Conservation (phyloP, 2,329 filamentous ascomycete species). For the Fusarium gaditjirri region DNA sequence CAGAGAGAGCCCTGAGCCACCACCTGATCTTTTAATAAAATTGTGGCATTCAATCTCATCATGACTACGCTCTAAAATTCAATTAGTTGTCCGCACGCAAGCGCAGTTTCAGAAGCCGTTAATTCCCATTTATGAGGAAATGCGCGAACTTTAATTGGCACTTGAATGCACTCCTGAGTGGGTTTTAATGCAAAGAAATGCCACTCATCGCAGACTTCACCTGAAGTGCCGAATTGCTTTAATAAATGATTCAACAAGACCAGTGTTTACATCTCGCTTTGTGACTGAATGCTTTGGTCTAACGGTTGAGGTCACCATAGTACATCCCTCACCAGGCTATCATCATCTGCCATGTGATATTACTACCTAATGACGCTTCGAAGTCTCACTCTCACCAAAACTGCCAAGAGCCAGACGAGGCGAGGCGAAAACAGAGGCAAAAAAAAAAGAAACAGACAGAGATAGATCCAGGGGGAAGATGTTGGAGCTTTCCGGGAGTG, state of each 20-base stretch:
- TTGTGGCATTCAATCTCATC: constrained; percentile 24
- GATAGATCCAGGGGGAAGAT: constrained; percentile 19
- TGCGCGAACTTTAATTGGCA: constrained; percentile 1
- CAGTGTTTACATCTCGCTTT: background rate
- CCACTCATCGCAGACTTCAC: background rate
- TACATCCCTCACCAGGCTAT: background rate
- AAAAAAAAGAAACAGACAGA: background rate
- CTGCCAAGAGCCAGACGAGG: constrained; percentile 17
- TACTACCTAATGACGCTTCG: constrained; percentile 3
- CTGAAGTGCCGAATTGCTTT: background rate
- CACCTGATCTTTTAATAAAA: constrained; percentile 6
- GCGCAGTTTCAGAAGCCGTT: constrained; percentile 34
- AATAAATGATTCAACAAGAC: background rate
- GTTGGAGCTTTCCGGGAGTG: constrained; percentile 23
- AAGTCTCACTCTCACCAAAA: background rate
- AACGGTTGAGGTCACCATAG: background rate
- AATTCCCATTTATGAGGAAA: constrained; percentile 6
- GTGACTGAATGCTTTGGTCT: background rate
- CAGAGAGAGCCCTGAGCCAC: constrained; percentile 23
- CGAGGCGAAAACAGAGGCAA: background rate
- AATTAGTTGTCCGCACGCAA: constrained; percentile 17
- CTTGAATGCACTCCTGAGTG: background rate
- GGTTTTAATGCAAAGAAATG: background rate
- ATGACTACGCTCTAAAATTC: constrained; percentile 21
- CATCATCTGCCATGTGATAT: background rate